Evolutionary conservation across 495 filamentous ascomycete species (phyloP).

Genomic region (Hamigera avellanea): DNA sequence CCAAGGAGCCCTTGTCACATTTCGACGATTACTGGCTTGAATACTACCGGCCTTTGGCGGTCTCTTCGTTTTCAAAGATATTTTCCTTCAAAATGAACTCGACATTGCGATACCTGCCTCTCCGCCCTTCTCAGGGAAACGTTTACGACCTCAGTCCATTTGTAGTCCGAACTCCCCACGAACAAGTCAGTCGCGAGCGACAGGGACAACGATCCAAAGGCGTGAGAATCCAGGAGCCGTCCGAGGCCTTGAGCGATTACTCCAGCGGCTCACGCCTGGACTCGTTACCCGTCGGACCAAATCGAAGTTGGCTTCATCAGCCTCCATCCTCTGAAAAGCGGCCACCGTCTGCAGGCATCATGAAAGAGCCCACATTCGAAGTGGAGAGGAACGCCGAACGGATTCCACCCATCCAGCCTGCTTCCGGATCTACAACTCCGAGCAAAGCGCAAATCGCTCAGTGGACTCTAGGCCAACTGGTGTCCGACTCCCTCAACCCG

Average conservation of each 20-base stretch:
- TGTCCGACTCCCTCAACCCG: constrained; percentile 68
- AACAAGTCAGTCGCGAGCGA: constrained; percentile 27
- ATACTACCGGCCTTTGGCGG: constrained; percentile 77
- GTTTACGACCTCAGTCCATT: constrained; percentile 77
- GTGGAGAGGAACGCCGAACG: constrained; percentile 6
- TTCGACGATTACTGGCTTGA: constrained; percentile 99
- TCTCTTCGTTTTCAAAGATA: constrained; percentile 80
- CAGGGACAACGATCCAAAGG: constrained; percentile 22
- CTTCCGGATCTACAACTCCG: constrained; percentile 12
- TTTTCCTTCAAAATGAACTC: constrained; percentile 87
- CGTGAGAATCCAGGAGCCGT: constrained; percentile 35
- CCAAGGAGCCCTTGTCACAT: constrained; percentile 46
- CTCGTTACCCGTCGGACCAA: constrained; percentile 3
- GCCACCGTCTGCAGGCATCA: constrained; percentile 25
- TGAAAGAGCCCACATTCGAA: constrained; percentile 27
- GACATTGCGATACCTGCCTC: constrained; percentile 65
- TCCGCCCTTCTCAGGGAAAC: constrained; percentile 55
- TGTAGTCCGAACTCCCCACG: constrained; percentile 49
- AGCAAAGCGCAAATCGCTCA: constrained; percentile 62
- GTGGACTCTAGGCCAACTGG: constrained; percentile 78
- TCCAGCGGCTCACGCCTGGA: constrained; percentile 3
- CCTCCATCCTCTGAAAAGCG: constrained; percentile 20
- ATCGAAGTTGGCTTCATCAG: constrained; percentile 17
- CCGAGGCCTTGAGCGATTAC: constrained; percentile 5
- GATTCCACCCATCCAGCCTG: constrained; percentile 14